A percentile compares a stretch with the other conserved stretches of the same genome.
phyloP scores from a whole-genome alignment of 177 flowering plant species.

The Vitis hybrid region DNA sequence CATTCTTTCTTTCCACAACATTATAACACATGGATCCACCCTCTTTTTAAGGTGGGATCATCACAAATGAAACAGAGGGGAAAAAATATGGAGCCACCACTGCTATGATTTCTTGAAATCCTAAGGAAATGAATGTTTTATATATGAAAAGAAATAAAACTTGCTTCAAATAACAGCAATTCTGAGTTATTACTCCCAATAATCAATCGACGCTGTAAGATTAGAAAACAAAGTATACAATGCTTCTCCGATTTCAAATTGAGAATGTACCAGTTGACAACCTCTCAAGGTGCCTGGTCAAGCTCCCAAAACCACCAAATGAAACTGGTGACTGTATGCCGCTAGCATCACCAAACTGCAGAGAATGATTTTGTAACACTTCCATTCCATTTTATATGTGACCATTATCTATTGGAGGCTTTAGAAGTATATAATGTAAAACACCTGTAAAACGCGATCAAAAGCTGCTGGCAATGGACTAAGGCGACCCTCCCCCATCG shows the following conservation, averaged over 20 bases:
- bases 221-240: slow-evolving; percentile 9
- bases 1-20: background rate
- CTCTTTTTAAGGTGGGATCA: no score
- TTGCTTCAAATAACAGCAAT: no score
- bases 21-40: background rate
- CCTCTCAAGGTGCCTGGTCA: slow-evolving; percentile 91
- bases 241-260: background rate
- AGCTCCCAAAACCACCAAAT: slow-evolving; percentile 98
- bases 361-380: slow-evolving; percentile 14
- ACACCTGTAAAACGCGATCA: slow-evolving; percentile 86
- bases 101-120: no score
- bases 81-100: no score
- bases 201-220: no score
- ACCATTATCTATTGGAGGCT: slow-evolving; percentile 16
- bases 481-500: slow-evolving; percentile 21
- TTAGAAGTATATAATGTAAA: slow-evolving; percentile 12
- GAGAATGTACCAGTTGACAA: slow-evolving; percentile 52
- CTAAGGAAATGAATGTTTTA: no score
- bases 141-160: no score
- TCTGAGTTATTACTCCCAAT: no score
- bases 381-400: slow-evolving; percentile 6
- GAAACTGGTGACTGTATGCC: slow-evolving; percentile 98
- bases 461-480: slow-evolving; percentile 92
- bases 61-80: no score
- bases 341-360: slow-evolving; percentile 98